Evolutionary conservation across 805 yeast genomes (phyloP).

Genomic region (Kodamaea lidongshanica): DNA sequence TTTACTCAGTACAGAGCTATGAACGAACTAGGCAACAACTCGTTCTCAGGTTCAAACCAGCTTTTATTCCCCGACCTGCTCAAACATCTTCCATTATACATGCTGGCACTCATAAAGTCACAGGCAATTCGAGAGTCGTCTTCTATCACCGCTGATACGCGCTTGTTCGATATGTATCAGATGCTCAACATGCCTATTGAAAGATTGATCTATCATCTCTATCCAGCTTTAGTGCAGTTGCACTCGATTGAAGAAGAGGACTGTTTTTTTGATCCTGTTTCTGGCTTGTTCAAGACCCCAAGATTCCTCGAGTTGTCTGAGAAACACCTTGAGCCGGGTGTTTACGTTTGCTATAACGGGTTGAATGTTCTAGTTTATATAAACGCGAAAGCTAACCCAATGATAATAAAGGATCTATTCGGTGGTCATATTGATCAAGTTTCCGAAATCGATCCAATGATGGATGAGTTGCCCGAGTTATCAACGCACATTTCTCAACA

Average conservation of each 20-base stretch:
- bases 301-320: conserved; percentile 39
- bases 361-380: conserved; percentile 54
- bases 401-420: conserved; percentile 67
- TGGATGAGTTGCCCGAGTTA: conserved; percentile 61
- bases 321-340: conserved; percentile 58
- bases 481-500: conserved; percentile 65
- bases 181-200: conserved; percentile 52
- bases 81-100: conserved; percentile 59
- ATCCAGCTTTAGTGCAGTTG: conserved; percentile 73
- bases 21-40: conserved; percentile 34
- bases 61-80: conserved; percentile 78
- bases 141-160: conserved; percentile 52
- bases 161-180: conserved; percentile 49
- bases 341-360: conserved; percentile 73
- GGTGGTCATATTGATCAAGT: conserved; percentile 47
- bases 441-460: conserved; percentile 41
- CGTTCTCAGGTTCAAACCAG: conserved; percentile 43
- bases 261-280: conserved; percentile 23
- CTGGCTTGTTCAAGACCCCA: conserved; percentile 46
- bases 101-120: conserved; percentile 65
- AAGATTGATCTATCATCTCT: conserved; percentile 56
- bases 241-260: conserved; percentile 61
- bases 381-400: conserved; percentile 60
- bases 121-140: conserved; percentile 50
- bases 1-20: conserved; percentile 49